These are phyloP conservation scores for Nothophytophthora sp. DNA, from an alignment of 352 stramenopile species.

Conservation along the genomic window DNA sequence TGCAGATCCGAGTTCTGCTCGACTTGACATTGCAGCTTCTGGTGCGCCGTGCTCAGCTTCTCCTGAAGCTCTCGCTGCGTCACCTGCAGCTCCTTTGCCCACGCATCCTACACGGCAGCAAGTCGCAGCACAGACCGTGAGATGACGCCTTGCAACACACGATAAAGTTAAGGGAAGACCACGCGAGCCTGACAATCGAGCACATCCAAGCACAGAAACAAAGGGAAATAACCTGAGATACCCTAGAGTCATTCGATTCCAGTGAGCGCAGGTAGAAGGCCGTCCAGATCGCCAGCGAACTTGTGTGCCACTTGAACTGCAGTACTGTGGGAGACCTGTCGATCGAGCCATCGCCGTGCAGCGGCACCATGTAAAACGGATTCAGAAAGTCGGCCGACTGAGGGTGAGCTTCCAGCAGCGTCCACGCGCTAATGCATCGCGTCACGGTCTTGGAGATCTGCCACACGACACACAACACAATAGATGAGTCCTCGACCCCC, in stretches of 20 bases:
- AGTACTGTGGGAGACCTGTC: conserved; percentile 75
- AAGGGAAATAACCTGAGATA: conserved; percentile 60
- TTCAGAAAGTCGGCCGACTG: conserved; percentile 60
- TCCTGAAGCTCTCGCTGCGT: conserved; percentile 79
- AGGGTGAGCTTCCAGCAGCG: conserved; percentile 43
- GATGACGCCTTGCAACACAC: not conserved
- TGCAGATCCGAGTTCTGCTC: conserved; percentile 79
- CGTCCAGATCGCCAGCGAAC: conserved; percentile 79
- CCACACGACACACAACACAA: not conserved
- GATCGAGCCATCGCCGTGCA: conserved; percentile 26
- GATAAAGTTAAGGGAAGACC: conserved; percentile 4
- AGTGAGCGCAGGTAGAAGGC: conserved; percentile 85
- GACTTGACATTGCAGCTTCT: conserved; percentile 68
- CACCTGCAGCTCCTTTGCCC: conserved; percentile 80
- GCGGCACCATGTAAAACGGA: conserved; percentile 74
- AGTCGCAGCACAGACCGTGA: conserved; percentile 11
- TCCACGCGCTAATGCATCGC: conserved; percentile 74
- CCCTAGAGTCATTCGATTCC: conserved; percentile 78
- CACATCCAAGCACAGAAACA: not conserved
- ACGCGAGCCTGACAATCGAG: not conserved
- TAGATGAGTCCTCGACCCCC: conserved; percentile 2
- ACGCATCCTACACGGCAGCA: conserved; percentile 56
- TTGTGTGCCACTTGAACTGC: conserved; percentile 88
- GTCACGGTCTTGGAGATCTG: conserved; percentile 60
- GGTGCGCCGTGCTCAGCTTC: conserved; percentile 60